Evolutionary conservation across 306 rosid genomes (phyloP).

Genomic region (Citrullus amarus): DNA sequence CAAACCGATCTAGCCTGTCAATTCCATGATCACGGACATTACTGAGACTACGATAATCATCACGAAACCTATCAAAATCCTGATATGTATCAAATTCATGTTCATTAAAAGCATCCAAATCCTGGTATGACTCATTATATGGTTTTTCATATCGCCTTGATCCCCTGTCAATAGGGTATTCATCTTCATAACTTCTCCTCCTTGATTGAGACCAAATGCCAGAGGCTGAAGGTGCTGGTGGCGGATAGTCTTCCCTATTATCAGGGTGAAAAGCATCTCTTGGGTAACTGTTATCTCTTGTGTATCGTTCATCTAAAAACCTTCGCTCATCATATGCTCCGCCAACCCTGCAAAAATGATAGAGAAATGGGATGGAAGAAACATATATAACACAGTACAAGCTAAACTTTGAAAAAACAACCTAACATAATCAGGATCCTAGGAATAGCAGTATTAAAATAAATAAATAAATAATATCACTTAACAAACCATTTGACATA

Average conservation of each 20-base stretch:
- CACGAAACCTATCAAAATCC: conserved; percentile 63
- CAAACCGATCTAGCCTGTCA: conserved; percentile 52
- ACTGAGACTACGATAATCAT: conserved; percentile 51
- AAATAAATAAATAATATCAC: not conserved
- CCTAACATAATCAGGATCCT: not conserved
- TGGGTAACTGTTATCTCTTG: conserved; percentile 55
- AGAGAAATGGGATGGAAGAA: conserved; percentile 41
- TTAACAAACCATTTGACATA: not conserved
- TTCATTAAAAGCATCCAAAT: conserved; percentile 52
- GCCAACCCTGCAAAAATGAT: conserved; percentile 53
- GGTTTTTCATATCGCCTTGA: conserved; percentile 67
- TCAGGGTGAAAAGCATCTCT: conserved; percentile 65
- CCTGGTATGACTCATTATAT: conserved; percentile 43
- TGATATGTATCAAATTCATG: conserved; percentile 46
- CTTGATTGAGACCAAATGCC: conserved; percentile 78
- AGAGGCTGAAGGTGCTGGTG: conserved; percentile 48
- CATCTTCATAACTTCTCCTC: conserved; percentile 74
- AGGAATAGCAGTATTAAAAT: not conserved
- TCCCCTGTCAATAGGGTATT: conserved; percentile 59
- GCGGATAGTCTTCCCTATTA: conserved; percentile 70
- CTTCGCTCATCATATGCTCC: conserved; percentile 74
- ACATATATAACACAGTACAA: conserved; percentile 16
- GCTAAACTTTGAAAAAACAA: conserved; percentile 9
- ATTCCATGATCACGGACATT: conserved; percentile 52
- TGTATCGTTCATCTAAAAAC: conserved; percentile 73